Percentiles rank a stretch among this genome's conserved stretches.
These are phyloP conservation scores for Solanum raphanifolium DNA, from an alignment of 257 asterid species.

Conservation along the genomic window DNA sequence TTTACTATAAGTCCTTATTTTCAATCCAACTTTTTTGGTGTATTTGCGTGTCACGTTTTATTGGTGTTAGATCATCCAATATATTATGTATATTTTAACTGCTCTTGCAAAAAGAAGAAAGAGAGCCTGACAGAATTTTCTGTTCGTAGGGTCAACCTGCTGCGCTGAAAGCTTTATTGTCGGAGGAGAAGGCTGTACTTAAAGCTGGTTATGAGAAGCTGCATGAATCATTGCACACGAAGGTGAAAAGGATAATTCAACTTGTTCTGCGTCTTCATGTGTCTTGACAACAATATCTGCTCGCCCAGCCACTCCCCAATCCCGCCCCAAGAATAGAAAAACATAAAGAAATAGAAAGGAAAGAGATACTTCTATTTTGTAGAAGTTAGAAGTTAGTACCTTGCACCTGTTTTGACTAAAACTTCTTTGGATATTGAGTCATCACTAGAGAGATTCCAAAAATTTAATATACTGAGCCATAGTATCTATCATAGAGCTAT, in stretches of 20 bases:
- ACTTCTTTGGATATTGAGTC: not conserved
- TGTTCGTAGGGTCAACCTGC: constrained; percentile 52
- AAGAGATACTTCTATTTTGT: not conserved
- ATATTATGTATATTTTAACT: not conserved
- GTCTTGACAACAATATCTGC: not conserved
- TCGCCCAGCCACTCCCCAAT: not conserved
- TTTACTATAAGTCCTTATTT: not conserved
- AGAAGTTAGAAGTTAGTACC: not conserved
- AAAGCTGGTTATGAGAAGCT: constrained; percentile 72
- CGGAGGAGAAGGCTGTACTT: constrained; percentile 67
- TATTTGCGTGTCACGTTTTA: not conserved
- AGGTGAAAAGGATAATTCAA: constrained; percentile 17
- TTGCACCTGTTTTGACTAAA: not conserved
- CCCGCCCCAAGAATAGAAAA: not conserved
- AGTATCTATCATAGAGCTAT: not conserved
- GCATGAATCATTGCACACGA: constrained; percentile 45
- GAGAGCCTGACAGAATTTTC: not conserved
- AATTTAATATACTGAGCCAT: not conserved
- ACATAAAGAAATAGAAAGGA: not conserved
- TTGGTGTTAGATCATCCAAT: not conserved
- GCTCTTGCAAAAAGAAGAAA: not conserved
- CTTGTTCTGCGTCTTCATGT: not conserved
- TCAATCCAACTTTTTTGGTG: not conserved
- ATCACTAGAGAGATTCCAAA: not conserved
- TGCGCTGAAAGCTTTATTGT: constrained; percentile 58